Evolutionary conservation across 2,329 filamentous ascomycete genomes (phyloP), one percentile per base, ranked within the genome.

Genomic region (Botrytis medusae): DNA sequence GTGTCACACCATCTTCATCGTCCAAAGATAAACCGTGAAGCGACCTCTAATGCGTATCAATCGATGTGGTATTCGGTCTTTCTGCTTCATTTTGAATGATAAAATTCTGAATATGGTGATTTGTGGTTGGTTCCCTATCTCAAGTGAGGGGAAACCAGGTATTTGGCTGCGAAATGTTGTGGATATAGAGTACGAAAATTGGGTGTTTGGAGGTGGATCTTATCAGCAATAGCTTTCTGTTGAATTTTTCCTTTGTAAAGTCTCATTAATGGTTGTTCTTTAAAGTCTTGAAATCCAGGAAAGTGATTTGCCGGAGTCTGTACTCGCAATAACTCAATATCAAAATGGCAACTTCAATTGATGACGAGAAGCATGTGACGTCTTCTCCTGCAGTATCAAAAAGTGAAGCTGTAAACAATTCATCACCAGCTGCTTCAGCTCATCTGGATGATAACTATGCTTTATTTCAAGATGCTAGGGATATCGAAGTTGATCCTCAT

Each of bases 371-470:
- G 60, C 60, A 74, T 51, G 42, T 72, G 29, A 37, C 46, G 46
- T 59, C 59, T 40, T 64, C 69, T 59, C 51, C 75, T 51, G 69
- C 63, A 8, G 37, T 37, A n/a, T 51, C 65, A n/a, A 9, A 60
- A 37, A 59, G 25, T 54, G 32, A 57, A 46, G 48, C 34, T 44
- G 76, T 77, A 29, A 69, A 76, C 2, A 18, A 16, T 57, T 20
- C 54, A 51, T 68, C 73, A 6, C 34, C 74, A 32, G 73, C 71
- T 14, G 67, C 76, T 34, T 74, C 75, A 8, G 74, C 75, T 10
- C 79, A 81, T 68, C 73, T 78, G 20, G 82, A 83, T 75, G 82
- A 83, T 8, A 82, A 79, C 71, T 83, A 83, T 76, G 80, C 80
- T 6, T 76, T 83, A 29, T 84, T 82, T 72, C 80, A 81, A 44